Evolutionary conservation across 164 flowering plant species (phyloP).

Genomic region (Stephania yunnanensis): DNA sequence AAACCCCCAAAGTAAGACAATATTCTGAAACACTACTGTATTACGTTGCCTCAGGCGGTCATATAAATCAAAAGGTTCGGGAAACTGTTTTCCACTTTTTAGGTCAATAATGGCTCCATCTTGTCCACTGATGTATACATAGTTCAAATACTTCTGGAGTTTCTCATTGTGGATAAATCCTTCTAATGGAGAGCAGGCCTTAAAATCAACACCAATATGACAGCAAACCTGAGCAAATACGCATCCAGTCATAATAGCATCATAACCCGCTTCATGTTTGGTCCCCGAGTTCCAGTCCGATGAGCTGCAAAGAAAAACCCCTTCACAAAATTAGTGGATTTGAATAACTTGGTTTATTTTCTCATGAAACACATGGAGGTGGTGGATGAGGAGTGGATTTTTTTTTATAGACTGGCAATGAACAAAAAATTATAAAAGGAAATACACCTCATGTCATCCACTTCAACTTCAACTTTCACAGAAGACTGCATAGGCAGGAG

Average conservation of each 20-base stretch:
- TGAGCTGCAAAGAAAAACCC: constrained; percentile 46
- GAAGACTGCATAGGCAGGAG: constrained; percentile 15
- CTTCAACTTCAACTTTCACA: constrained; percentile 76
- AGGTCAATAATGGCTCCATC: constrained; percentile 60
- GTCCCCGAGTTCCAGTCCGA: constrained; percentile 84
- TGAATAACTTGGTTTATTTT: background rate
- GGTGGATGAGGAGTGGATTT: background rate
- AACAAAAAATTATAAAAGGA: background rate
- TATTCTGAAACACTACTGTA: constrained; percentile 37
- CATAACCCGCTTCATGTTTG: constrained; percentile 97
- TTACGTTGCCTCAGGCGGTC: constrained; percentile 23
- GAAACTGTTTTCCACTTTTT: constrained; percentile 35
- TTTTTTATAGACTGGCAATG: no score
- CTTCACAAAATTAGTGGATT: constrained; percentile 2
- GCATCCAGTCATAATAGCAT: constrained; percentile 98
- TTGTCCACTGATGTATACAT: constrained; percentile 68
- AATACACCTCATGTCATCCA: constrained; percentile 74
- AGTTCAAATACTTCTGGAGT: constrained; percentile 60
- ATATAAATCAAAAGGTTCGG: constrained; percentile 19
- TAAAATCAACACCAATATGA: constrained; percentile 59
- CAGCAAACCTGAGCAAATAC: constrained; percentile 79
- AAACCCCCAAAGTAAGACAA: constrained; percentile 74
- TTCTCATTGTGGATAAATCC: constrained; percentile 35
- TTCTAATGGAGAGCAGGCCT: constrained; percentile 16
- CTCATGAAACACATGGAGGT: background rate